A percentile compares a stretch with the other conserved stretches of the same genome.
Evolutionary conservation across 805 yeast genomes (phyloP).

Genomic region (Candida silvatica): DNA sequence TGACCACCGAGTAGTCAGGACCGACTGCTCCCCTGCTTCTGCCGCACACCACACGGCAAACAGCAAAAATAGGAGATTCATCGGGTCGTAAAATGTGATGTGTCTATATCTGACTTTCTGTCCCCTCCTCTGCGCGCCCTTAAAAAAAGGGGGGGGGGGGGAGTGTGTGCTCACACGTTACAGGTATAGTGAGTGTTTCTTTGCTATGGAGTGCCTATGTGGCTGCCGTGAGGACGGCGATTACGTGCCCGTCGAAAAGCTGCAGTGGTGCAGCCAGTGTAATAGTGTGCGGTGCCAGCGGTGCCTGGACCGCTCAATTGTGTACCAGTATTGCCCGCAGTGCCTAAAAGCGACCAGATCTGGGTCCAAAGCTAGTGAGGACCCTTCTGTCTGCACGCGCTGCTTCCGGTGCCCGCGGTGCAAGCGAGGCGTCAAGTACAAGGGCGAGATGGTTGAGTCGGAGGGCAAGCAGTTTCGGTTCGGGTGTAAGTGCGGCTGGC

Average conservation of each 20-base stretch:
- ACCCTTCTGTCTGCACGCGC: conserved; percentile 17
- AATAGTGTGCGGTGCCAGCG: conserved; percentile 18
- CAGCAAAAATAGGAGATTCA: too few species aligned
- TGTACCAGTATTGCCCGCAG: conserved; percentile 20
- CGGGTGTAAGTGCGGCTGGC: conserved; percentile 29
- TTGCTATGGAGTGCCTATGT: too few species aligned
- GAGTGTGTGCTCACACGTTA: too few species aligned
- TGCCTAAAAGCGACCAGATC: conserved; percentile 17
- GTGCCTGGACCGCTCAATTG: conserved; percentile 17
- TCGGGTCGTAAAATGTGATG: too few species aligned
- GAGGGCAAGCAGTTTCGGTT: conserved; percentile 31
- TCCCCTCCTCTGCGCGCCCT: too few species aligned
- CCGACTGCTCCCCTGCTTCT: too few species aligned
- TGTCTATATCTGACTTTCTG: too few species aligned
- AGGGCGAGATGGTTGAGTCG: background rate
- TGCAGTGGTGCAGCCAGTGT: conserved; percentile 23
- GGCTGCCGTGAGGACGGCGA: too few species aligned
- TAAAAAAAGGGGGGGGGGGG: too few species aligned
- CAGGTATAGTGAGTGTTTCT: too few species aligned
- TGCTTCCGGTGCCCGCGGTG: conserved; percentile 30
- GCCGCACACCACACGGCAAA: too few species aligned
- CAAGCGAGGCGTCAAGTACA: background rate
- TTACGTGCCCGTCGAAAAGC: too few species aligned
- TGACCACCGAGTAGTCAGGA: background rate
- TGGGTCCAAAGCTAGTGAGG: conserved; percentile 3